These are phyloP conservation scores for Elongisporangium prolatum DNA, from an alignment of 352 stramenopile species.

Conservation along the genomic window DNA sequence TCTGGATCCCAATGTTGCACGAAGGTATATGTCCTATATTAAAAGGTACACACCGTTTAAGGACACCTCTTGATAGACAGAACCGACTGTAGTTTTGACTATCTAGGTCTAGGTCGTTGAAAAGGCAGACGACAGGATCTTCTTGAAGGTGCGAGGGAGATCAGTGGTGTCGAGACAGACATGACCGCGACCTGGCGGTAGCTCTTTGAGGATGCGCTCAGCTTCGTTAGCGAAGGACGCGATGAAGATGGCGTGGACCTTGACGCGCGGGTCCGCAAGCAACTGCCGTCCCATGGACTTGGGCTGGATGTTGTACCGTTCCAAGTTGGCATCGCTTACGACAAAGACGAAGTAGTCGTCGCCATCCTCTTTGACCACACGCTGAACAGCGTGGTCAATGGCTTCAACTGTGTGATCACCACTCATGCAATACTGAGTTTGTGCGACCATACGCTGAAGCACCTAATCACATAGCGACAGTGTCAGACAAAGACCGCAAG, in stretches of 20 bases:
- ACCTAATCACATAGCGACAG: slow-evolving; percentile 22
- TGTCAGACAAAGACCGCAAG: neutral
- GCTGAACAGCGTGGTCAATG: slow-evolving; percentile 75
- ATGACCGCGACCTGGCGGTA: slow-evolving; percentile 68
- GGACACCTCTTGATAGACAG: neutral
- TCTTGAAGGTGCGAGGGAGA: slow-evolving; percentile 77
- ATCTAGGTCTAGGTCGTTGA: neutral
- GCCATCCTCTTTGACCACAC: slow-evolving; percentile 51
- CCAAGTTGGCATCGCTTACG: slow-evolving; percentile 94
- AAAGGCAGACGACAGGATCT: slow-evolving; percentile 75
- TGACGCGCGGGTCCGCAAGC: slow-evolving; percentile 42
- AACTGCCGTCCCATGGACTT: slow-evolving; percentile 49
- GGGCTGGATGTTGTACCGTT: slow-evolving; percentile 87
- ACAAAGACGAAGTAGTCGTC: slow-evolving; percentile 91
- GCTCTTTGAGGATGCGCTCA: slow-evolving; percentile 44
- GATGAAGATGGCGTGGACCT: slow-evolving; percentile 82
- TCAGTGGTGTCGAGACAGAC: slow-evolving; percentile 78
- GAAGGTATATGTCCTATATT: neutral
- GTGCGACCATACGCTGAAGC: slow-evolving; percentile 91
- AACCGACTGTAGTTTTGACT: neutral
- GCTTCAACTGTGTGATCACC: slow-evolving; percentile 94
- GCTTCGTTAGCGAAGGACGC: slow-evolving; percentile 83
- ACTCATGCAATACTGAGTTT: slow-evolving; percentile 92
- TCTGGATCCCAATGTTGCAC: neutral
- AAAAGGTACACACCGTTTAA: neutral